Percentiles rank a stretch among this genome's conserved stretches.
These are phyloP conservation scores for Leishmania gerbilli DNA, from an alignment of 208 protist species.

Conservation along the genomic window DNA sequence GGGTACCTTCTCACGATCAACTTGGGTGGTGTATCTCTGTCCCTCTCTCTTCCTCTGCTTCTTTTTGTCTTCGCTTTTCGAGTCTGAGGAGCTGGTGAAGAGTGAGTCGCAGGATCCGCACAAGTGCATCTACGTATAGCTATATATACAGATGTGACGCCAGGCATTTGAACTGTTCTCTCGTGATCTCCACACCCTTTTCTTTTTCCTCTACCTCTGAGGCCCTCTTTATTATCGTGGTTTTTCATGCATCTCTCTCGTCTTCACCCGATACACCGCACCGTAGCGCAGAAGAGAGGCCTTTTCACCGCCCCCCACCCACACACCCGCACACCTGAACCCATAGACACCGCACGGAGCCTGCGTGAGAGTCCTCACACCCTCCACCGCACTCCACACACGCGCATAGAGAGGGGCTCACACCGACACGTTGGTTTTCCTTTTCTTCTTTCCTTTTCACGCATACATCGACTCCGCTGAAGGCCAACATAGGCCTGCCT, in stretches of 20 bases:
- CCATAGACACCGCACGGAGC: conserved; percentile 2
- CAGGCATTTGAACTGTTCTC: neutral
- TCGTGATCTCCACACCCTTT: neutral
- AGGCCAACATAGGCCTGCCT: neutral
- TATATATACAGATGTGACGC: neutral
- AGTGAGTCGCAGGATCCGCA: neutral
- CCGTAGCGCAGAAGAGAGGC: neutral
- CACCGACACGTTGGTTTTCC: neutral
- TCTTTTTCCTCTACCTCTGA: neutral
- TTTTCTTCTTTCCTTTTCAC: conserved; percentile 6
- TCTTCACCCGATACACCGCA: no score
- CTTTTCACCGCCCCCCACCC: neutral
- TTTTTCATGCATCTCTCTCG: neutral
- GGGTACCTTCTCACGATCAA: neutral
- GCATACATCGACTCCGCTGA: neutral
- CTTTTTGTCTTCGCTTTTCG: neutral
- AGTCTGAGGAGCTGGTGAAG: neutral
- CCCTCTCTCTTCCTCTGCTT: neutral
- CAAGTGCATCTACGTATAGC: neutral
- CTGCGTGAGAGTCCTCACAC: neutral
- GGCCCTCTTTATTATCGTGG: neutral
- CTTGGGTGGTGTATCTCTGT: neutral
- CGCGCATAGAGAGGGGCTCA: neutral
- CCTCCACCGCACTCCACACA: neutral
- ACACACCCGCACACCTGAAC: conserved; percentile 3